Conservation (phyloP, 495 filamentous ascomycete genomes). For the Neurospora discreta region DNA sequence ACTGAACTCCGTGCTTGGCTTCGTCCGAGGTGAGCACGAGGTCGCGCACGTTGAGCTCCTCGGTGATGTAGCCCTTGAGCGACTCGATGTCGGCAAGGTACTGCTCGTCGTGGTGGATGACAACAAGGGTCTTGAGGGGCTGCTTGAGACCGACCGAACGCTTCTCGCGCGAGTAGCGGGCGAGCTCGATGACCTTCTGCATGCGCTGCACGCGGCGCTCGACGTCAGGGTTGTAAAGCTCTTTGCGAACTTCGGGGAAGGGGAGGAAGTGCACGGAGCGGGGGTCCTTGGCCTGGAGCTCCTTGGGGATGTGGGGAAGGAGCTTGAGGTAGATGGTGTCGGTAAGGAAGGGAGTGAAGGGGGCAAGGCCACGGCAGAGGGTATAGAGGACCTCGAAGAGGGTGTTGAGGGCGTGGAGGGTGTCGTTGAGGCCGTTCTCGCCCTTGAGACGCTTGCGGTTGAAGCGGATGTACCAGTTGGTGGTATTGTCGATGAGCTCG, state of each 20-base stretch:
- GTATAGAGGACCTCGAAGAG: constrained; percentile 96
- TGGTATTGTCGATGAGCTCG: constrained; percentile 84
- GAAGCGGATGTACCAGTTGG: constrained; percentile 99
- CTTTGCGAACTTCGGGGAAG: constrained; percentile 78
- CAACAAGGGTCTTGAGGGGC: constrained; percentile 77
- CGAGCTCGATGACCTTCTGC: constrained; percentile 91
- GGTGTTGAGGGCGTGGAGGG: constrained; percentile 81
- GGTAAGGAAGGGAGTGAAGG: constrained; percentile 91
- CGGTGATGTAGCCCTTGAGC: constrained; percentile 71
- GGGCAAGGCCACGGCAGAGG: constrained; percentile 73
- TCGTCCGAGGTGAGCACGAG: constrained; percentile 82
- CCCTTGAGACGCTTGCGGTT: constrained; percentile 94
- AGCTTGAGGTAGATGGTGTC: constrained; percentile 87
- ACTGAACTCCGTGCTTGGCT: constrained; percentile 80
- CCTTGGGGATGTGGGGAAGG: constrained; percentile 45
- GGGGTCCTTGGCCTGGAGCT: constrained; percentile 58
- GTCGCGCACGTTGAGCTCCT: constrained; percentile 83
- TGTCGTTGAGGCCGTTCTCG: constrained; percentile 72
- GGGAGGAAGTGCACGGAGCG: constrained; percentile 86
- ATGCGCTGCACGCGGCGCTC: constrained; percentile 81
- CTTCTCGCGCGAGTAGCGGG: constrained; percentile 74
- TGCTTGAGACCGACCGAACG: constrained; percentile 78
- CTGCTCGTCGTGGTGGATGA: constrained; percentile 76
- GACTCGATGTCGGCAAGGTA: constrained; percentile 82
- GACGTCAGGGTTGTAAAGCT: constrained; percentile 77